Percentiles rank a stretch among this genome's conserved stretches.
phyloP scores from a whole-genome alignment of 345 rosid species.

The Leavenworthia alabamica region DNA sequence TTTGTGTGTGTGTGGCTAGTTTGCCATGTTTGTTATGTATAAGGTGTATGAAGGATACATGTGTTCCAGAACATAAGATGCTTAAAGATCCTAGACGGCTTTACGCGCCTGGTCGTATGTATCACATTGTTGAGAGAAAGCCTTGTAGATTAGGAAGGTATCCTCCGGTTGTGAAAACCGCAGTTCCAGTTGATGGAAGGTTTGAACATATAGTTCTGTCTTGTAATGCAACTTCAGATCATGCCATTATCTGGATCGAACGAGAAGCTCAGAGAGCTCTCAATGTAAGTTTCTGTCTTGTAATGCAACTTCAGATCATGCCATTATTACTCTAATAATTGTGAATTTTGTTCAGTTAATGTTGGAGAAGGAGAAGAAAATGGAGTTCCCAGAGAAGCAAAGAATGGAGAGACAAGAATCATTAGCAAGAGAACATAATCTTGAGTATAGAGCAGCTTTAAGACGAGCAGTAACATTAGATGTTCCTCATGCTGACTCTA shows the following conservation, averaged over 20 bases:
- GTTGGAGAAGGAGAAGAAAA: constrained; percentile 57
- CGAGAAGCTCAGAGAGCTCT: constrained; percentile 80
- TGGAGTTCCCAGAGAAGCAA: constrained; percentile 73
- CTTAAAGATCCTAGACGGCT: constrained; percentile 92
- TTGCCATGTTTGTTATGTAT: constrained; percentile 83
- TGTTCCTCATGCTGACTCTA: constrained; percentile 65
- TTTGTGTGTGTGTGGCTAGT: constrained; percentile 40
- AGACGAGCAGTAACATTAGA: constrained; percentile 69
- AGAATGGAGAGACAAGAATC: constrained; percentile 85
- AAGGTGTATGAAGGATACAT: constrained; percentile 90
- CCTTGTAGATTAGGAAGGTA: constrained; percentile 76
- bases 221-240: constrained; percentile 93
- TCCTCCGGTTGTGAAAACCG: constrained; percentile 88
- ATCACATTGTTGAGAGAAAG: constrained; percentile 91
- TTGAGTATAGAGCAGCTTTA: constrained; percentile 79
- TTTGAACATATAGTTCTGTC: constrained; percentile 93
- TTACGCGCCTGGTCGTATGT: constrained; percentile 96
- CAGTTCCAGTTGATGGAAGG: constrained; percentile 93
- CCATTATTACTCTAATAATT: constrained; percentile 26
- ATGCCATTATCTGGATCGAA: constrained; percentile 83
- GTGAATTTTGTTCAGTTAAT: constrained; percentile 39
- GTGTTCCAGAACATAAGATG: constrained; percentile 78
- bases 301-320: constrained; percentile 92
- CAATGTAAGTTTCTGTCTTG: constrained; percentile 82
- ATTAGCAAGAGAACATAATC: constrained; percentile 52